Base-by-base conservation (phyloP, 2,329 filamentous ascomycete species). In the Diaporthe velutina region DNA sequence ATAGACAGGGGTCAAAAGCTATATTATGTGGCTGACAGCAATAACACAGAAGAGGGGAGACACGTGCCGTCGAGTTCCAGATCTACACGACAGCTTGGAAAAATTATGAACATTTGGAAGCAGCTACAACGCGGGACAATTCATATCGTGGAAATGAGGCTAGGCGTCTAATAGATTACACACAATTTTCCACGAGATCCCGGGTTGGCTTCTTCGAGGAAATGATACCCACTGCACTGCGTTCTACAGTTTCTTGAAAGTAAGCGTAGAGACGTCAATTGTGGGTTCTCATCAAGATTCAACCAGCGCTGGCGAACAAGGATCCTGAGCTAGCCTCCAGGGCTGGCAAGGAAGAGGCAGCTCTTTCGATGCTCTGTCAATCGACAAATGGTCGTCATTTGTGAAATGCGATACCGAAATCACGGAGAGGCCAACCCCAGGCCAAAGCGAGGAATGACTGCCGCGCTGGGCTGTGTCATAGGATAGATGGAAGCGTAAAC, bases 401-500 rank as follows among this genome's bases (percentile, higher is more conserved):
- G 61, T 54, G 48, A 54, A 28, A 40, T 22, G 64, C 40, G 64
- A 54, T 22, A 54, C 48, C 33, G 48, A 68, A 13, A 54, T 38
- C 12, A 68, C 13, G 42, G 48, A 40, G 17, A 28, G 30, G 15
- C 48, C 48, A 28, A 3, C 22, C n/a, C 64, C 64, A 54, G 48
- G 30, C 22, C 48, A 19, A 40, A 19, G 64, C 64, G 30, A 67
- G 45, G 45, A 35, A 19, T 35, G 64, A 28, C 28, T 33, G 28
- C 12, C 30, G 25, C 15, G 28, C 42, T 52, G 22, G 45, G 10
- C 64, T 9, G 64, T 50, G 9, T 25, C 64, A 52, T 45, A 19
- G 60, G 54, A 64, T 22, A 42, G 58, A 64, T 64, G 38, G 58
- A 30, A 45, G 38, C 25, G 9, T n/a, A 64, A 30, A 64, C 25